phyloP scores from a whole-genome alignment of 2,329 filamentous ascomycete genomes.

The Fusarium begoniae region DNA sequence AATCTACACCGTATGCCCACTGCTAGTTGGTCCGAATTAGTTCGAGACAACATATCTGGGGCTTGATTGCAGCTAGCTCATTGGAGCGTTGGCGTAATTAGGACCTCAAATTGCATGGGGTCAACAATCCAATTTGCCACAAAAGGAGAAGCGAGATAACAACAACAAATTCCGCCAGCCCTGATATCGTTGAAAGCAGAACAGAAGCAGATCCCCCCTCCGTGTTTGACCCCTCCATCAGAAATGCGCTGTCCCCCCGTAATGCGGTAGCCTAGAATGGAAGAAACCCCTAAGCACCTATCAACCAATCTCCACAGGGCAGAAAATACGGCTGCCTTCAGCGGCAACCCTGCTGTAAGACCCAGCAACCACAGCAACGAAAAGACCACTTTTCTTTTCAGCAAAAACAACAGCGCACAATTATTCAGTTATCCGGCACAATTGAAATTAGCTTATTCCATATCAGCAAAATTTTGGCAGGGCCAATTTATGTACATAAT shows the following conservation, averaged over 20 bases:
- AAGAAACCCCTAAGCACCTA: neutral
- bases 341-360: constrained; percentile 8
- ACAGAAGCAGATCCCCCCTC: neutral
- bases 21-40: neutral
- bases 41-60: neutral
- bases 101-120: neutral
- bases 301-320: neutral
- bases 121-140: constrained; percentile 7
- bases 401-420: neutral
- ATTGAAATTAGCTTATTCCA: constrained; percentile 1
- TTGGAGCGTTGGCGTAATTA: constrained; percentile 1
- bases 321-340: neutral
- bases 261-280: neutral
- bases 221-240: neutral
- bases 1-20: neutral
- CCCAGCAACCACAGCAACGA: constrained; percentile 16
- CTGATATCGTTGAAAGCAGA: neutral
- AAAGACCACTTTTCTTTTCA: neutral
- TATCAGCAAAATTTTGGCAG: constrained; percentile 6
- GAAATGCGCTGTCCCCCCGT: neutral
- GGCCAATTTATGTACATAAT: constrained; percentile 19
- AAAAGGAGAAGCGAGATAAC: constrained; percentile 20
- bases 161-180: neutral
- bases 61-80: neutral
- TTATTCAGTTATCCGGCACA: constrained; percentile 27